These are phyloP conservation scores for Escallonia rubra DNA, from an alignment of 129 eudicot genomes.

Conservation along the genomic window DNA sequence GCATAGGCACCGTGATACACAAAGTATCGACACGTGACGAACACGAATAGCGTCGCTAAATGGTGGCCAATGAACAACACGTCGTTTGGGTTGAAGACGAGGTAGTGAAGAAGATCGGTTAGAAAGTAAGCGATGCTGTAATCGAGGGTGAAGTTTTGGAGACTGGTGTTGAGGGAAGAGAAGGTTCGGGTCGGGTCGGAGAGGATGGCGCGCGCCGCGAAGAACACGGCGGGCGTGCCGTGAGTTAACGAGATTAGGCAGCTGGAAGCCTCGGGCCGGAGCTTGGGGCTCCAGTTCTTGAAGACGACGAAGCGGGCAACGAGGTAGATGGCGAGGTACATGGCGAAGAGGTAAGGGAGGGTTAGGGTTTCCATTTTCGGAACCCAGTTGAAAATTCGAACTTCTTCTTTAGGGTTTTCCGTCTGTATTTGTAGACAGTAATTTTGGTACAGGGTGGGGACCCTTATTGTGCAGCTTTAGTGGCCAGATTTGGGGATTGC, in stretches of 20 bases:
- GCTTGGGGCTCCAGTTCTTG: slow-evolving; percentile 59
- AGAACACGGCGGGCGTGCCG: slow-evolving; percentile 82
- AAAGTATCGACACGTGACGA: slow-evolving; percentile 55
- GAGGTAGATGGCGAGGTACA: slow-evolving; percentile 42
- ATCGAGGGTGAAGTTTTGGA: slow-evolving; percentile 57
- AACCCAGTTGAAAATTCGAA: neutral
- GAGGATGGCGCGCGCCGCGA: slow-evolving; percentile 49
- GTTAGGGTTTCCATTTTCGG: slow-evolving; percentile 38
- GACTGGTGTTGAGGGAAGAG: slow-evolving; percentile 49
- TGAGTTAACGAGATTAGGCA: slow-evolving; percentile 71
- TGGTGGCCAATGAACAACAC: slow-evolving; percentile 72
- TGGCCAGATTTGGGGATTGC: too few species aligned
- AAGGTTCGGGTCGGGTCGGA: slow-evolving; percentile 35
- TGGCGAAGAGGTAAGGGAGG: slow-evolving; percentile 35
- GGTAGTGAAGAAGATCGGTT: slow-evolving; percentile 65
- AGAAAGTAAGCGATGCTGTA: slow-evolving; percentile 86
- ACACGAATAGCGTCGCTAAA: slow-evolving; percentile 74
- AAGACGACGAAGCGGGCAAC: slow-evolving; percentile 51
- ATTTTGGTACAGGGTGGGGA: too few species aligned
- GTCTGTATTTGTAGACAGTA: too few species aligned
- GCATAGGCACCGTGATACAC: slow-evolving; percentile 67
- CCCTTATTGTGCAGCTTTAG: too few species aligned
- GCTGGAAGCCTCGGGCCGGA: slow-evolving; percentile 86
- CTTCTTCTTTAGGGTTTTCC: too few species aligned
- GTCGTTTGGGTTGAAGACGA: slow-evolving; percentile 60